Base-by-base conservation (phyloP, 306 rosid genomes). In the Clitoria ternatea region DNA sequence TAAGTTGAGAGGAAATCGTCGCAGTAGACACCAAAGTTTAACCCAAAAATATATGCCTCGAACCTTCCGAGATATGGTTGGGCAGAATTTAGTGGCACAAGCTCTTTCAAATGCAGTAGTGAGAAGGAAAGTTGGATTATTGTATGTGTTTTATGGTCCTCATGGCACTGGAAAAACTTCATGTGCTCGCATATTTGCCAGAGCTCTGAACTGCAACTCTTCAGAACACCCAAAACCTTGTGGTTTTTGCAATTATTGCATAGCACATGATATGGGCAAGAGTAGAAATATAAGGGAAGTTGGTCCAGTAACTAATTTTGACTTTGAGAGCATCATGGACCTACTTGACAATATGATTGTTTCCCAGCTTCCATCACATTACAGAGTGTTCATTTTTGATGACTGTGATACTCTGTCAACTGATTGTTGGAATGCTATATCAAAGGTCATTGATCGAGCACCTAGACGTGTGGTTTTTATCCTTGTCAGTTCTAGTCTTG, bases 161-260 rank as follows among this genome's bases (percentile, higher is more conserved):
- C 99, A 87, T 77, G 99, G 99, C 48, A 95, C 97, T 1, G 99
- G 99, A 26, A 95, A 95, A 75, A 95, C 97, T 8, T 91, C 99
- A 1, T 85, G 87, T 66, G 99, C 99, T 66, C 97, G 96, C 17
- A 80, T 95, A 66, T 89, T 95, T 81, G 89, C 99, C 11, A 83
- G 90, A 83, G 97, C 99, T 79, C 80, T 95, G 72, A 95, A 89
- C 81, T 95, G 99, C 80, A 92, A 74, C 79, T 86, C 99, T 69
- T 33, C 80, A 48, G 97, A 89, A 39, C 91, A 81, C 78, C 84
- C 86, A 13, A 91, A 87, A 72, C 97, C 99, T 68, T 95, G 99
- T 71, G 97, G 99, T 50, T 82, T 89, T 78, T 95, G 97, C 92
- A 85, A 86, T 82, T 86, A 92, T 74, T 95, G 99, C 76, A 44